Base-by-base conservation (phyloP, 2,329 filamentous ascomycete species). In the Aspergillus unguis region DNA sequence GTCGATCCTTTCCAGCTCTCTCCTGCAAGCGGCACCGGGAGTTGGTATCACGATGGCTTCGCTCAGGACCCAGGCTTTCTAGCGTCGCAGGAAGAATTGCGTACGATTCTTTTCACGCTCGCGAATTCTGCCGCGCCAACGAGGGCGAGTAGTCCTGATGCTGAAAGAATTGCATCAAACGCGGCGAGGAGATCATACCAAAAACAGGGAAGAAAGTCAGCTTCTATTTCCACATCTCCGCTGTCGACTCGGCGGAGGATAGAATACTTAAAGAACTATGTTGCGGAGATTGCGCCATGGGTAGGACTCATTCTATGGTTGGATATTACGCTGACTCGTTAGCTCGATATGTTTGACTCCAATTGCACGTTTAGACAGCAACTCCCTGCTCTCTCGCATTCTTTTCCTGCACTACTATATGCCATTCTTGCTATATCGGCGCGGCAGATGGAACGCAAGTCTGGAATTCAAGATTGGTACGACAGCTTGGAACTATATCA, bases 261-360 rank as follows among this genome's bases (percentile, higher is more conserved):
- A 4, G 63, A 70, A 41, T 77, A 75, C 45, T 59, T 79, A 33
- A 74, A 77, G 38, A 76, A 80, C 41, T 83, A 80, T 63, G 74
- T 82, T 25, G 74, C 75, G 1, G 75, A 81, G 51, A 75, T 81
- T 37, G 79, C 79, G 3, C 77, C 76, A 25, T 82, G 79, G 78
- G 75, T 77, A 55, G 52, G 65, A 59, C 4, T 44, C 9, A 26
- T 1, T 28, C 6, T 9, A 38, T 10, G 25, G 4, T 23, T 23
- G 17, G 36, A 25, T 2, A 4, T 25, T 7, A 26, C 8, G 23
- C 11, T 38, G 9, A 38, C 5, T 38, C n/a, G 5, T 23, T 38
- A 78, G 77, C 74, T 84, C 3, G 81, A 84, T 58, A 83, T 81
- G 64, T 82, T 82, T 47, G 80, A 84, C 53, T 70, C 72, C 28